These are phyloP conservation scores for Alternaria triticimaculans DNA, from an alignment of 2,329 filamentous ascomycete species.

Conservation along the genomic window DNA sequence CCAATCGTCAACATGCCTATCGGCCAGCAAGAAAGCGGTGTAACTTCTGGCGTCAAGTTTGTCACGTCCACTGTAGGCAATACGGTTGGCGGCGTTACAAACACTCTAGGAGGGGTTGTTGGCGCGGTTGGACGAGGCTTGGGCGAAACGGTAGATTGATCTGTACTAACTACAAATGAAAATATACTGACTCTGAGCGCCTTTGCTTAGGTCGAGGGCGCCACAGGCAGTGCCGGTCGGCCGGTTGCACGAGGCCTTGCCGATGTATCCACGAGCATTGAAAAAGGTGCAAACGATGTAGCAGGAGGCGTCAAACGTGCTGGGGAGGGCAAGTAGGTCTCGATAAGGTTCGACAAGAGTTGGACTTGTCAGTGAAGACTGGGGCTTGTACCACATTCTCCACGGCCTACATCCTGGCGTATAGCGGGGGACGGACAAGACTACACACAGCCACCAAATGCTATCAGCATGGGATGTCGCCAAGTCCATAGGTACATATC, in stretches of 20 bases:
- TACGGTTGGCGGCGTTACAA: constrained; percentile 60
- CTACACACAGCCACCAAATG: not conserved
- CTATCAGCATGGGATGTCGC: not conserved
- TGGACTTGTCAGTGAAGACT: not conserved
- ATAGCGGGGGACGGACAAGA: not conserved
- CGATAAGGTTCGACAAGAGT: not conserved
- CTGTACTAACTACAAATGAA: not conserved
- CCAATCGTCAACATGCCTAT: constrained; percentile 40
- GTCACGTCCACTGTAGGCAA: constrained; percentile 64
- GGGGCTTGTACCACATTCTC: not conserved
- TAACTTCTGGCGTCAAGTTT: constrained; percentile 61
- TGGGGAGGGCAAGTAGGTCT: constrained; percentile 53
- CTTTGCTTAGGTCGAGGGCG: constrained; percentile 45
- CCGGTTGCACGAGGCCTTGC: constrained; percentile 53
- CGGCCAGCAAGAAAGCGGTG: constrained; percentile 51
- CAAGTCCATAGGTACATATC: not conserved
- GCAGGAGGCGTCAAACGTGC: constrained; percentile 56
- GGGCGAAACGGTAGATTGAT: constrained; percentile 47
- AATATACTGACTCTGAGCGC: constrained; percentile 1
- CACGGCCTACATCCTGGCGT: not conserved
- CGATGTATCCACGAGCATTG: constrained; percentile 54
- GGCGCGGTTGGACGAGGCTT: constrained; percentile 55
- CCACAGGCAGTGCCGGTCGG: constrained; percentile 53
- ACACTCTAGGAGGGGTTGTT: constrained; percentile 61
- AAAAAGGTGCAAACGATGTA: constrained; percentile 52